phyloP scores from a whole-genome alignment of 2,329 filamentous ascomycete species.

The Bimuria novae-zelandiae region DNA sequence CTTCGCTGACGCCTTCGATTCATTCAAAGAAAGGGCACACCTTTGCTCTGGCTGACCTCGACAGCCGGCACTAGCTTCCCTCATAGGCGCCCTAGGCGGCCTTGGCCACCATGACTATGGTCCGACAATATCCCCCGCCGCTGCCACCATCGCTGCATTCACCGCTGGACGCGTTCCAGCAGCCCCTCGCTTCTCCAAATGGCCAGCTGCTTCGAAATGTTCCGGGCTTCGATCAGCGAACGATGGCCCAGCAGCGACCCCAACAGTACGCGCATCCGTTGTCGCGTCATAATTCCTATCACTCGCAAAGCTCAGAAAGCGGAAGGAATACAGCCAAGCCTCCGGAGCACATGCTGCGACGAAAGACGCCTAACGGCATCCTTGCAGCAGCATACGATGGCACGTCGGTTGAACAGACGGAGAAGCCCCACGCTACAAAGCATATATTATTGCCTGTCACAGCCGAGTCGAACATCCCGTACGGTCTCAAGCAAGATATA shows the following conservation, averaged over 20 bases:
- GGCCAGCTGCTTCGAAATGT: conserved; percentile 34
- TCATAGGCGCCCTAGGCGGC: conserved; percentile 6
- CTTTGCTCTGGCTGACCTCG: not conserved
- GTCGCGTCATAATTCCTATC: conserved; percentile 45
- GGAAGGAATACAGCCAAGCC: conserved; percentile 34
- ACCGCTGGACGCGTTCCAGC: conserved; percentile 28
- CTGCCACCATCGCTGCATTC: conserved; percentile 37
- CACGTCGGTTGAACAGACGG: conserved; percentile 71
- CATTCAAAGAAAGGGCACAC: conserved; percentile 5
- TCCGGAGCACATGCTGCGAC: conserved; percentile 77
- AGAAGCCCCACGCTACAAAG: conserved; percentile 77
- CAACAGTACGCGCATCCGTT: conserved; percentile 48
- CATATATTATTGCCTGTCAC: conserved; percentile 76
- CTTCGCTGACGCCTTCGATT: conserved; percentile 11
- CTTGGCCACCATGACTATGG: conserved; percentile 43
- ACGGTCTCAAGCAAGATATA: conserved; percentile 42
- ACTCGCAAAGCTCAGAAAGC: conserved; percentile 31
- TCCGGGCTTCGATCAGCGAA: conserved; percentile 28
- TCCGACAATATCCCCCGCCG: conserved; percentile 43
- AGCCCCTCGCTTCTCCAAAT: conserved; percentile 29
- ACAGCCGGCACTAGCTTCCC: not conserved
- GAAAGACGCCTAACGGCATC: conserved; percentile 94
- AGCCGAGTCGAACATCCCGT: conserved; percentile 45
- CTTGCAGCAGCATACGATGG: conserved; percentile 91
- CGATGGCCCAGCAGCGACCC: conserved; percentile 29